Percentiles rank a stretch among this genome's conserved stretches.
These are phyloP conservation scores for Penicillium sp. DNA, from an alignment of 2,329 filamentous ascomycete species.

Conservation along the genomic window DNA sequence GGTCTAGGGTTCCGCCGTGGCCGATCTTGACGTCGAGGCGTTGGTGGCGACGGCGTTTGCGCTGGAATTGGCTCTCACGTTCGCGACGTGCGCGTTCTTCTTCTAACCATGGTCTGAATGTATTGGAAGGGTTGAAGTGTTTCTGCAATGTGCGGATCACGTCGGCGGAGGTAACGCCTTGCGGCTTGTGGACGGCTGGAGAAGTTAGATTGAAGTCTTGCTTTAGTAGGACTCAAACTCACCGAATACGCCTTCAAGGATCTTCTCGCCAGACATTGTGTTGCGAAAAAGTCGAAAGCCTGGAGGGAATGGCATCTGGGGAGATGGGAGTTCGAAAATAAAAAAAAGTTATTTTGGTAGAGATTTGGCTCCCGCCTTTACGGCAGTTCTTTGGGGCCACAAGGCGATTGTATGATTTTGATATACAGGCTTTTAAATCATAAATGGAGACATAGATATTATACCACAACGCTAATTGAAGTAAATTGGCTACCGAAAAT, in stretches of 20 bases:
- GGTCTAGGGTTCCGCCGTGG: constrained; percentile 93
- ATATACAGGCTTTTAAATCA: background rate
- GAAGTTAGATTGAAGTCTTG: constrained; percentile 8
- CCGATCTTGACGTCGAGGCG: constrained; percentile 82
- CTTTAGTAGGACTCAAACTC: constrained; percentile 18
- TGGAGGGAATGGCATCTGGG: constrained; percentile 32
- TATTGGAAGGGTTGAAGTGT: constrained; percentile 74
- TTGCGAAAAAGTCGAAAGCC: constrained; percentile 32
- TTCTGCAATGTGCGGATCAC: constrained; percentile 83
- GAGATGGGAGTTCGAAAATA: constrained; percentile 3
- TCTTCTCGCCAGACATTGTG: constrained; percentile 46
- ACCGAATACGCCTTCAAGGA: constrained; percentile 65
- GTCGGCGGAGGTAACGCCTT: constrained; percentile 81
- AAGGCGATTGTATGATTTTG: background rate
- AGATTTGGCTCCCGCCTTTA: constrained; percentile 7
- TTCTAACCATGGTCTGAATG: constrained; percentile 76
- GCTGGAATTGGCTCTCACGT: constrained; percentile 59
- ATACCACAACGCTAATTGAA: no score
- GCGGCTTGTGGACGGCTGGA: constrained; percentile 87
- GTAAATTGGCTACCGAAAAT: no score
- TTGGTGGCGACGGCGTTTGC: constrained; percentile 60
- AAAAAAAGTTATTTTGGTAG: constrained; percentile 11
- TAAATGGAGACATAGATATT: background rate
- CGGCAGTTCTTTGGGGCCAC: background rate
- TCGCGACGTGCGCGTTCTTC: constrained; percentile 57